Percentiles rank a stretch among this genome's conserved stretches.
phyloP scores from a whole-genome alignment of 148 eudicot species.

The Chenopodium formosanum region DNA sequence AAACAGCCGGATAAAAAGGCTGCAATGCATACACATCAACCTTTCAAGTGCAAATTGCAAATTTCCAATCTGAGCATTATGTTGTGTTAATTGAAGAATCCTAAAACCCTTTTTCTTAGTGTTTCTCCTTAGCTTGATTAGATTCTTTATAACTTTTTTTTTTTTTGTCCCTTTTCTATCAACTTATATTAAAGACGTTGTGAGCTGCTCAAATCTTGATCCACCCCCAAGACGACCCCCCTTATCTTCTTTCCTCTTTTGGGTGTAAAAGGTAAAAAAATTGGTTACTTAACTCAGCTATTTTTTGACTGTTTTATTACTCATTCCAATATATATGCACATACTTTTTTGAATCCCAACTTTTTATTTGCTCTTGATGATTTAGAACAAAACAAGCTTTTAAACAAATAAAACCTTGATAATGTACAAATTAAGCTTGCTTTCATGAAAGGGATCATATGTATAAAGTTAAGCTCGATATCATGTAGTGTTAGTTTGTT shows the following conservation, averaged over 20 bases:
- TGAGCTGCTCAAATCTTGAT: slow-evolving; percentile 5
- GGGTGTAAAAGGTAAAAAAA: not conserved
- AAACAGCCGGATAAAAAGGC: slow-evolving; percentile 19
- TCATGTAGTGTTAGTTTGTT: too few species aligned
- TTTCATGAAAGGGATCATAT: too few species aligned
- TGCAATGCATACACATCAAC: slow-evolving; percentile 15
- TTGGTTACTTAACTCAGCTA: slow-evolving; percentile 9
- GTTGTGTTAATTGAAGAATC: slow-evolving; percentile 2
- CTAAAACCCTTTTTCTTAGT: not conserved
- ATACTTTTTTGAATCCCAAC: too few species aligned
- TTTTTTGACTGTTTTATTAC: too few species aligned
- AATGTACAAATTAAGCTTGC: too few species aligned
- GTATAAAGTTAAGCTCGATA: too few species aligned
- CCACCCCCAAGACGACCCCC: not conserved
- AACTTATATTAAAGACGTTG: slow-evolving; percentile 13
- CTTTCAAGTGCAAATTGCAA: not conserved
- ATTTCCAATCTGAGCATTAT: slow-evolving; percentile 15
- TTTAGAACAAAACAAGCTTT: too few species aligned
- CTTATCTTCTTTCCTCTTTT: not conserved
- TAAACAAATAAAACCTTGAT: too few species aligned
- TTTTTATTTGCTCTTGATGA: too few species aligned
- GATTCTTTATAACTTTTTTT: slow-evolving; percentile 1
- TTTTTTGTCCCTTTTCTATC: not conserved
- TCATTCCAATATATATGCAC: too few species aligned
- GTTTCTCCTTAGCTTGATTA: not conserved